Evolutionary conservation across 768 basidiomycete species (phyloP).

Genomic region (Coprinopsis marcescibilis): DNA sequence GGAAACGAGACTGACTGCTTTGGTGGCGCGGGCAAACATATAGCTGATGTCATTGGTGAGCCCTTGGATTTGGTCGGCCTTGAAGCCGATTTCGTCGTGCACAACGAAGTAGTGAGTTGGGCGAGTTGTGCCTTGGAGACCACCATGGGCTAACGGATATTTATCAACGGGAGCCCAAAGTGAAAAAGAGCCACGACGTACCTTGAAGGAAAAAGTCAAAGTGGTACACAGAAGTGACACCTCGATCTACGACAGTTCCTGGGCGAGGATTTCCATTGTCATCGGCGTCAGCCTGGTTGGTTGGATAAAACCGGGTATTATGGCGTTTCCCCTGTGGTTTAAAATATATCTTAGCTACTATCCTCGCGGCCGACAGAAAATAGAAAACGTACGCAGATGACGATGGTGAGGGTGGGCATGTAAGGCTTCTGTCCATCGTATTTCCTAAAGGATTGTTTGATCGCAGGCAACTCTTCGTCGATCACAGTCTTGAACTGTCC

Average conservation of each 20-base stretch:
- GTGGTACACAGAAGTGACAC: slow-evolving; percentile 61
- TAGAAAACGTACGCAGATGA: slow-evolving; percentile 62
- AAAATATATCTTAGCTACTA: slow-evolving; percentile 9
- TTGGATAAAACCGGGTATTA: slow-evolving; percentile 62
- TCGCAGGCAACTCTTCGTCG: slow-evolving; percentile 56
- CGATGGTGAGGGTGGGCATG: slow-evolving; percentile 58
- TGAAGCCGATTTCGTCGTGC: slow-evolving; percentile 70
- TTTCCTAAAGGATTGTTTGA: slow-evolving; percentile 52
- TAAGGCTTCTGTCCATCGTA: slow-evolving; percentile 37
- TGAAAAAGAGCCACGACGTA: slow-evolving; percentile 12
- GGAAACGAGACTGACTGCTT: slow-evolving; percentile 77
- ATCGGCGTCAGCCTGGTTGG: slow-evolving; percentile 45
- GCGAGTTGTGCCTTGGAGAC: slow-evolving; percentile 66
- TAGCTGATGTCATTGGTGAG: slow-evolving; percentile 70
- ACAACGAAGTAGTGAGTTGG: slow-evolving; percentile 81
- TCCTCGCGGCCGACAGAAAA: slow-evolving; percentile 18
- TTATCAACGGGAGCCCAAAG: neutral
- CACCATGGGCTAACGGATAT: slow-evolving; percentile 50
- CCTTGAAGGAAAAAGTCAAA: slow-evolving; percentile 69
- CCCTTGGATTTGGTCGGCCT: slow-evolving; percentile 64
- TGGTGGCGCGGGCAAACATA: slow-evolving; percentile 81
- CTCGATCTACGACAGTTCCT: slow-evolving; percentile 79
- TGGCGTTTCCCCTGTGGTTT: slow-evolving; percentile 45
- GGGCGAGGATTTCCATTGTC: slow-evolving; percentile 67
- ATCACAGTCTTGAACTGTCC: slow-evolving; percentile 69